These are phyloP conservation scores for Aegilops sharonensis DNA, from an alignment of 176 grass and related monocot species.

Conservation along the genomic window DNA sequence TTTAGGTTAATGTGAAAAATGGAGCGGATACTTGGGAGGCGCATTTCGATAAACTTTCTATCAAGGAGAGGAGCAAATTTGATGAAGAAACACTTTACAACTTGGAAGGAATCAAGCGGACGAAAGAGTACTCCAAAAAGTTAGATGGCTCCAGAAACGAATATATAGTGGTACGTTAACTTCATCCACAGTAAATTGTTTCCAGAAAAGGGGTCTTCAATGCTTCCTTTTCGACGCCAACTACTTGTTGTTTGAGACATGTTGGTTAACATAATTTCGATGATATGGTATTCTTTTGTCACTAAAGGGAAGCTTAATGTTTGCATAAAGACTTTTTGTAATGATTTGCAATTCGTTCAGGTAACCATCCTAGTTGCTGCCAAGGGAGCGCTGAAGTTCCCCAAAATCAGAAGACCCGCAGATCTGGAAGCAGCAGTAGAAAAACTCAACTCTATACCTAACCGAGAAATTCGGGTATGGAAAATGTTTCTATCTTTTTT, in stretches of 20 bases:
- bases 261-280: not conserved
- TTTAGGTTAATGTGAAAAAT: conserved; percentile 33
- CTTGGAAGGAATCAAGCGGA: conserved; percentile 40
- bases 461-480: not conserved
- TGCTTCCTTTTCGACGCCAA: not conserved
- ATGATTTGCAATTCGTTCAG: not conserved
- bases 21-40: conserved; percentile 20
- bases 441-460: not conserved
- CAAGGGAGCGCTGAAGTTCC: conserved; percentile 21
- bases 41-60: conserved; percentile 39
- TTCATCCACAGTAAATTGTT: not conserved
- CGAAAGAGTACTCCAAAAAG: conserved; percentile 37
- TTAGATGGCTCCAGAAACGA: conserved; percentile 40
- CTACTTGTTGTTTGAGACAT: not conserved
- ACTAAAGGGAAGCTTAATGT: not conserved
- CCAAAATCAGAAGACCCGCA: not conserved
- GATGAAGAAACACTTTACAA: conserved; percentile 46
- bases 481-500: not conserved
- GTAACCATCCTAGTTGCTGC: conserved; percentile 37
- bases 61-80: conserved; percentile 44
- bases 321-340: not conserved
- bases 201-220: not conserved
- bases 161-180: conserved; percentile 38
- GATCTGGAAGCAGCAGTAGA: conserved; percentile 11
- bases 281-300: not conserved